A percentile compares a stretch with the other conserved stretches of the same genome.
phyloP scores from a whole-genome alignment of 768 basidiomycete species.

The Boletus fagicola region DNA sequence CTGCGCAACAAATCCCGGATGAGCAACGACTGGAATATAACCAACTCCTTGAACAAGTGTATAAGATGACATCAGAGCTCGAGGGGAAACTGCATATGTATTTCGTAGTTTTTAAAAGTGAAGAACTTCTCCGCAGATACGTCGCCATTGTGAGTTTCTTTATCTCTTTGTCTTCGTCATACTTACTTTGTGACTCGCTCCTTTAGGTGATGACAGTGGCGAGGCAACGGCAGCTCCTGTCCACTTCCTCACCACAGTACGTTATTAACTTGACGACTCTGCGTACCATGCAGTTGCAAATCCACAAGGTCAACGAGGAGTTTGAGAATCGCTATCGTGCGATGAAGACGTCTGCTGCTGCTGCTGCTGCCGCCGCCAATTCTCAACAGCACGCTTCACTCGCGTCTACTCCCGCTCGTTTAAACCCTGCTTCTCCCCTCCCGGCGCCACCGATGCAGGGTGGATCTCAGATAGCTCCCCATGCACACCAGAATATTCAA shows the following conservation, averaged over 20 bases:
- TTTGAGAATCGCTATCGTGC: conserved; percentile 34
- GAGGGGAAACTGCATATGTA: conserved; percentile 51
- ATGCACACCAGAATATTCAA: conserved; percentile 26
- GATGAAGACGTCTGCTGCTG: conserved; percentile 18
- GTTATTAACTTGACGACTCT: conserved; percentile 39
- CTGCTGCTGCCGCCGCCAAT: conserved; percentile 3
- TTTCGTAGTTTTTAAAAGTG: conserved; percentile 44
- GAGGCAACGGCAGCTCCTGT: conserved; percentile 32
- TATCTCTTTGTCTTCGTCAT: conserved; percentile 12
- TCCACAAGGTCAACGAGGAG: conserved; percentile 41
- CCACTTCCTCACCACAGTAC: conserved; percentile 28
- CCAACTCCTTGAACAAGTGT: conserved; percentile 47
- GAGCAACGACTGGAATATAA: conserved; percentile 57
- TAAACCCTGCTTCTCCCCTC: conserved; percentile 6
- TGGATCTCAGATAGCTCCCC: conserved; percentile 18
- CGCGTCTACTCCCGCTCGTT: neutral
- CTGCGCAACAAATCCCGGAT: conserved; percentile 42
- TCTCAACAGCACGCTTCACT: conserved; percentile 5
- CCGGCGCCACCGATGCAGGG: conserved; percentile 22
- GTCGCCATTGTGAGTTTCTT: conserved; percentile 51
- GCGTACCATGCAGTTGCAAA: conserved; percentile 44
- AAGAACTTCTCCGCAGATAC: conserved; percentile 48
- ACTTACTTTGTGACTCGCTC: conserved; percentile 7
- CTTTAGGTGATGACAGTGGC: conserved; percentile 44
- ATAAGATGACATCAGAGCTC: conserved; percentile 45